phyloP scores from a whole-genome alignment of 352 stramenopile genomes.

The Phytophthora hibernalis region DNA sequence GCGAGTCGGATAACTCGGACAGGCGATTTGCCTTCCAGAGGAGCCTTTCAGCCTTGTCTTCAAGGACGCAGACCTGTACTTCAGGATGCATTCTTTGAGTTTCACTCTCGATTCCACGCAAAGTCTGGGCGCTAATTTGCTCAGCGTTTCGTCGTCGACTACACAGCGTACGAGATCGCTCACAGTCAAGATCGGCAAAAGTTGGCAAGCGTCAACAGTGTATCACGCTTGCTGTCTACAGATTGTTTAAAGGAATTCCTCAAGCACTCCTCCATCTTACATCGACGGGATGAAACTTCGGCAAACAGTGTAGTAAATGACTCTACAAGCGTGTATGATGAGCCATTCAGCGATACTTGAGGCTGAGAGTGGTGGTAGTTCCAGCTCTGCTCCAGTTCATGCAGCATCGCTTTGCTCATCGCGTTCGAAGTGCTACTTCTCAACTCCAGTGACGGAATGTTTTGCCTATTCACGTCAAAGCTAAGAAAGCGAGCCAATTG shows the following conservation, averaged over 20 bases:
- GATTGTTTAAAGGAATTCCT: neutral
- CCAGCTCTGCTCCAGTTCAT: slow-evolving; percentile 55
- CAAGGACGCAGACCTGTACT: slow-evolving; percentile 72
- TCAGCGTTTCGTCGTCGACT: slow-evolving; percentile 42
- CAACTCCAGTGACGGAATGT: too few relatives aligned
- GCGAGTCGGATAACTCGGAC: slow-evolving; percentile 25
- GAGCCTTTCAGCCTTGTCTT: slow-evolving; percentile 72
- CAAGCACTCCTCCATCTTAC: slow-evolving; percentile 30
- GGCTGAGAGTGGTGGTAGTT: slow-evolving; percentile 37
- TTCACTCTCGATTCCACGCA: slow-evolving; percentile 3
- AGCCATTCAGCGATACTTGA: neutral
- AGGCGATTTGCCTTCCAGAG: slow-evolving; percentile 18
- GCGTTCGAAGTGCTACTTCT: too few relatives aligned
- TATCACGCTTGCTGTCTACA: slow-evolving; percentile 28
- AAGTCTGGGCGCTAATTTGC: slow-evolving; percentile 38
- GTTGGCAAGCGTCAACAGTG: slow-evolving; percentile 24
- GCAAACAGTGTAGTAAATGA: slow-evolving; percentile 23
- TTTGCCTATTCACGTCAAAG: too few relatives aligned
- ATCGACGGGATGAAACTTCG: slow-evolving; percentile 27
- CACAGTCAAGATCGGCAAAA: slow-evolving; percentile 34
- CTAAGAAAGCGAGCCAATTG: too few relatives aligned
- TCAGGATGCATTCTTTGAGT: slow-evolving; percentile 34
- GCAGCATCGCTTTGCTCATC: slow-evolving; percentile 33
- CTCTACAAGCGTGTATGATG: slow-evolving; percentile 1
- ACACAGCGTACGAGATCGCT: slow-evolving; percentile 45